These are phyloP conservation scores for Biscutella laevigata DNA, from an alignment of 441 rosid species.

Conservation along the genomic window DNA sequence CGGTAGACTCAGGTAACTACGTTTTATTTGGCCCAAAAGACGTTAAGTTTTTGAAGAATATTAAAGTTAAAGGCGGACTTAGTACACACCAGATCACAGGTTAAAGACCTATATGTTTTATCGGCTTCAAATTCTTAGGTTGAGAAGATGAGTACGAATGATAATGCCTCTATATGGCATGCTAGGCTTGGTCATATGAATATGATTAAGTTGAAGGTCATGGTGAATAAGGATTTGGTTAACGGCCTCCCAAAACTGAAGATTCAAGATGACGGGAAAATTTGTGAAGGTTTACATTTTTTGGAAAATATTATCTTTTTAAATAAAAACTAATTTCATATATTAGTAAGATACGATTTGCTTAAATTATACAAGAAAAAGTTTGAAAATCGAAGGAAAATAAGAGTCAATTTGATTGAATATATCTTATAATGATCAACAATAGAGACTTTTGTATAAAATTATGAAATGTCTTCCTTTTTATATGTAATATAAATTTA, in stretches of 20 bases:
- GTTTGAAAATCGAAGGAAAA: too few relatives aligned
- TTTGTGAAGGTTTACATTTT: constrained; percentile 11
- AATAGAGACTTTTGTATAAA: too few relatives aligned
- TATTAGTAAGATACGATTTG: too few relatives aligned
- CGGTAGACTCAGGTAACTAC: background rate
- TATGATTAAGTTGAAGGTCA: background rate
- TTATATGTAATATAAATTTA: too few relatives aligned
- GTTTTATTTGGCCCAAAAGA: background rate
- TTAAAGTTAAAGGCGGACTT: background rate
- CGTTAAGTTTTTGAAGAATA: background rate
- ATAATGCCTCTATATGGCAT: background rate
- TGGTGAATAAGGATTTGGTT: background rate
- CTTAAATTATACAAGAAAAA: too few relatives aligned
- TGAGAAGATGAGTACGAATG: background rate
- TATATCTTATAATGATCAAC: too few relatives aligned
- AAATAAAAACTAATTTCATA: too few relatives aligned
- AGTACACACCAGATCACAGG: background rate
- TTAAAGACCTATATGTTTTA: background rate
- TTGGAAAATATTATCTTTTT: too few relatives aligned
- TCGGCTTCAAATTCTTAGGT: background rate
- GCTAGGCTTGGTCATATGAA: background rate
- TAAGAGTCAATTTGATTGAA: too few relatives aligned
- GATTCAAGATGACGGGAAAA: background rate
- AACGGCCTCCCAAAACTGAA: background rate
- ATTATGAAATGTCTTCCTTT: too few relatives aligned